Evolutionary conservation across 495 filamentous ascomycete genomes (phyloP).

Genomic region (Corynascus novoguineensis): DNA sequence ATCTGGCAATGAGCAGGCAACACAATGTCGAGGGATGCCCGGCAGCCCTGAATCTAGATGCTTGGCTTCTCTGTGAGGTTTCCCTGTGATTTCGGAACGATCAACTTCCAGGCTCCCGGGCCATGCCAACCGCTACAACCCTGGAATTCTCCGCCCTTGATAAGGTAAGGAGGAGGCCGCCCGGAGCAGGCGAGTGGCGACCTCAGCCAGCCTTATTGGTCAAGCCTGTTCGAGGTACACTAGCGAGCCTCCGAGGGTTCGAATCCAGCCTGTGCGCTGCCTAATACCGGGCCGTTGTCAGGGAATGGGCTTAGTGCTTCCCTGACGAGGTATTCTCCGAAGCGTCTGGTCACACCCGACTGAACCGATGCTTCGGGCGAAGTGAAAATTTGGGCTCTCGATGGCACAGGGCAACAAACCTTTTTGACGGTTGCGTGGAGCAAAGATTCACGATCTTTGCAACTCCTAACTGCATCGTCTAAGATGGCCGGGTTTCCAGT

Average conservation of each 20-base stretch:
- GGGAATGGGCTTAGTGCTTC: background rate
- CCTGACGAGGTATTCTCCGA: conserved; percentile 6
- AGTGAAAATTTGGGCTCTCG: background rate
- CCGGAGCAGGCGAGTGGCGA: background rate
- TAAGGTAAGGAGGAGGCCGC: background rate
- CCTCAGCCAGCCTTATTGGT: background rate
- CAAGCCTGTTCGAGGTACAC: too few species aligned
- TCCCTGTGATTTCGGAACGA: conserved; percentile 20
- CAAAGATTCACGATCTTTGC: too few species aligned
- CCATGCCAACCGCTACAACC: conserved; percentile 1
- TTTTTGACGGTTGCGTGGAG: too few species aligned
- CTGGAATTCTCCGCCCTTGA: background rate
- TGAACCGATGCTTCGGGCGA: background rate
- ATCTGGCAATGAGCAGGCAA: background rate
- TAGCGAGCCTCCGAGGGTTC: too few species aligned
- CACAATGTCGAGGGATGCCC: background rate
- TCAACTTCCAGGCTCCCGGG: conserved; percentile 14
- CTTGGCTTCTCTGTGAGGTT: background rate
- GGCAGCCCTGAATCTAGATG: background rate
- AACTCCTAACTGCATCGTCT: too few species aligned
- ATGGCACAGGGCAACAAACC: too few species aligned
- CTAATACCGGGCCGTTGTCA: conserved; percentile 2
- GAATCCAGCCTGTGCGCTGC: background rate
- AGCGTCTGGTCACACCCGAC: background rate
- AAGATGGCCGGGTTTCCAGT: too few species aligned